These are phyloP conservation scores for Coffea eugenioides DNA, from an alignment of 257 asterid genomes.

Conservation along the genomic window DNA sequence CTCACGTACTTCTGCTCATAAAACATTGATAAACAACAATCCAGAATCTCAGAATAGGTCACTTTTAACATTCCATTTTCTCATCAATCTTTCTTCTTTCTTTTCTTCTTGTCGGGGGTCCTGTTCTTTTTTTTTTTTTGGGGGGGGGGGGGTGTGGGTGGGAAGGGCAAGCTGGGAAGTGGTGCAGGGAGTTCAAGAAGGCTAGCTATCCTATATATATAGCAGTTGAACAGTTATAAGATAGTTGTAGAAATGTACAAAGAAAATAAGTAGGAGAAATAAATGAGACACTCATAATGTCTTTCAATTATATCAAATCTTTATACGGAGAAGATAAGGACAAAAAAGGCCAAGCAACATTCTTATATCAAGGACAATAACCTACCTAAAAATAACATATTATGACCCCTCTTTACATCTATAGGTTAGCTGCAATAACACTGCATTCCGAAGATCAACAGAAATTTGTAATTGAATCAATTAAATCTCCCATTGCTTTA, in stretches of 20 bases:
- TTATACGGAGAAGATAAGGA: background rate
- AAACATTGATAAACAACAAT: constrained; percentile 25
- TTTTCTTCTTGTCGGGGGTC: background rate
- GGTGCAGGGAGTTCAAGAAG: background rate
- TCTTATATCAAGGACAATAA: background rate
- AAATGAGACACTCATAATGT: background rate
- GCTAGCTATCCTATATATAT: background rate
- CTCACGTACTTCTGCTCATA: constrained; percentile 53
- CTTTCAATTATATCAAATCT: background rate
- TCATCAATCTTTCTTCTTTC: background rate
- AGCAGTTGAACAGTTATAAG: background rate
- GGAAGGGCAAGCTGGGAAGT: background rate
- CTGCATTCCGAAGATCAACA: background rate
- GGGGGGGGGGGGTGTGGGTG: background rate
- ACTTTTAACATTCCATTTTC: background rate
- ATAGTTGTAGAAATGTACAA: background rate
- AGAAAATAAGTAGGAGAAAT: background rate
- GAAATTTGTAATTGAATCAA: background rate
- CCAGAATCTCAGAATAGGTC: constrained; percentile 17
- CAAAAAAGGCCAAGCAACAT: background rate
- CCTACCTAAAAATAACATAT: too few relatives aligned
- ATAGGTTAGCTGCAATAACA: background rate
- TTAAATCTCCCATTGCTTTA: background rate
- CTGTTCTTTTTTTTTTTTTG: background rate
- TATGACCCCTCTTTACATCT: too few relatives aligned